Evolutionary conservation across 164 flowering plant species (phyloP).

Genomic region (Kingdonia uniflora): DNA sequence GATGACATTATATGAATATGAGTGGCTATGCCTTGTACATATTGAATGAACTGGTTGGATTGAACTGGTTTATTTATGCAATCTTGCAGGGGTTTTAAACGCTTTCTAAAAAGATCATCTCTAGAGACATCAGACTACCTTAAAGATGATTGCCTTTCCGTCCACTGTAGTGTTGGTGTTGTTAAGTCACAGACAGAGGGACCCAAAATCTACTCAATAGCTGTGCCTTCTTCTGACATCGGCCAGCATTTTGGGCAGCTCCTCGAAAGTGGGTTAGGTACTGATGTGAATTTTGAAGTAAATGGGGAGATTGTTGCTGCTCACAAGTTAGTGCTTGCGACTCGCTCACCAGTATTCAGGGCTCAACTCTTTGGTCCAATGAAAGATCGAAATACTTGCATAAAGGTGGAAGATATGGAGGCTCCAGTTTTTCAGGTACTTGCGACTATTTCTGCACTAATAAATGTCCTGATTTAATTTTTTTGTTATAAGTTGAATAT

Average conservation of each 20-base stretch:
- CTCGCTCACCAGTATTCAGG: slow-evolving; percentile 85
- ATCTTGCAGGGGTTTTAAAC: slow-evolving; percentile 79
- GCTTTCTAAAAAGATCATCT: slow-evolving; percentile 61
- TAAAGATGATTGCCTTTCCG: slow-evolving; percentile 72
- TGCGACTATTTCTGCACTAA: no score
- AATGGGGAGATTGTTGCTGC: slow-evolving; percentile 65
- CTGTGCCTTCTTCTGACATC: slow-evolving; percentile 59
- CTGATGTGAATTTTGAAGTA: slow-evolving; percentile 70
- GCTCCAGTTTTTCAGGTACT: slow-evolving; percentile 78
- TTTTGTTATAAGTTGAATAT: no score
- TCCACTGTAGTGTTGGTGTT: slow-evolving; percentile 78
- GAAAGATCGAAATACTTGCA: slow-evolving; percentile 44
- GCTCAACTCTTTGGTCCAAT: slow-evolving; percentile 77
- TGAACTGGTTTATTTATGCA: not conserved
- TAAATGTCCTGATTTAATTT: no score
- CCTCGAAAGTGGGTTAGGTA: slow-evolving; percentile 63
- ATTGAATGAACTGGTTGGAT: no score
- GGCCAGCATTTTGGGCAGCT: slow-evolving; percentile 70
- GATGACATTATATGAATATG: no score
- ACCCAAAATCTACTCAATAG: slow-evolving; percentile 58
- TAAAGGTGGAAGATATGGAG: slow-evolving; percentile 77
- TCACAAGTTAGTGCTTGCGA: slow-evolving; percentile 82
- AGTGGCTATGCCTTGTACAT: no score
- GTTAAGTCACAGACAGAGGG: slow-evolving; percentile 76
- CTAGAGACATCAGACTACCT: slow-evolving; percentile 82